phyloP scores from a whole-genome alignment of 257 asterid species.

The Oldenlandia corymbosa region DNA sequence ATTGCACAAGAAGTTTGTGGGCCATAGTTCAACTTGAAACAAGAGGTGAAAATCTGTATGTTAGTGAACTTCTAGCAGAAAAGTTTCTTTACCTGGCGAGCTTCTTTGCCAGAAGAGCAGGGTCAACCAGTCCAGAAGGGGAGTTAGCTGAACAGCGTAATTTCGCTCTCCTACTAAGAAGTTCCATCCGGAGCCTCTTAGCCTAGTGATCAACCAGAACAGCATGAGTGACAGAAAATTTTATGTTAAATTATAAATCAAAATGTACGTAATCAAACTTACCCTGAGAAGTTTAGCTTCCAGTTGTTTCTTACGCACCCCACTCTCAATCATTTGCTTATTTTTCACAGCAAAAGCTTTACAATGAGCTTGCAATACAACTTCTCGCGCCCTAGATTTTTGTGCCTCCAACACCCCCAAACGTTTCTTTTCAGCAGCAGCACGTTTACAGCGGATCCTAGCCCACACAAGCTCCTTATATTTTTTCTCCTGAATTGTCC shows the following conservation, averaged over 20 bases:
- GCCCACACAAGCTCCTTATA: constrained; percentile 72
- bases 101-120: constrained; percentile 58
- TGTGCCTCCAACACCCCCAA: constrained; percentile 74
- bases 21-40: too few species aligned
- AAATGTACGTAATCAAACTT: neutral
- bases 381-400: constrained; percentile 61
- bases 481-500: constrained; percentile 65
- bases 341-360: constrained; percentile 51
- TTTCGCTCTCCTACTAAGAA: constrained; percentile 67
- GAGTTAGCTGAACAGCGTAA: constrained; percentile 16
- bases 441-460: constrained; percentile 66
- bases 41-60: too few species aligned
- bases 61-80: too few species aligned
- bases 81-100: constrained; percentile 45
- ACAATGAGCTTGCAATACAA: constrained; percentile 53
- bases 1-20: too few species aligned
- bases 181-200: constrained; percentile 69
- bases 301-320: constrained; percentile 58
- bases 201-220: constrained; percentile 46
- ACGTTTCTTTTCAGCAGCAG: constrained; percentile 77
- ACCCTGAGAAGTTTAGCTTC: constrained; percentile 75
- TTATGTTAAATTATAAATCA: neutral
- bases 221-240: neutral
- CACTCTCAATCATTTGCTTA: constrained; percentile 65
- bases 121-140: constrained; percentile 40